Percentiles rank a stretch among this genome's conserved stretches.
phyloP scores from a whole-genome alignment of 352 stramenopile genomes.

The Globisporangium abappressorium region DNA sequence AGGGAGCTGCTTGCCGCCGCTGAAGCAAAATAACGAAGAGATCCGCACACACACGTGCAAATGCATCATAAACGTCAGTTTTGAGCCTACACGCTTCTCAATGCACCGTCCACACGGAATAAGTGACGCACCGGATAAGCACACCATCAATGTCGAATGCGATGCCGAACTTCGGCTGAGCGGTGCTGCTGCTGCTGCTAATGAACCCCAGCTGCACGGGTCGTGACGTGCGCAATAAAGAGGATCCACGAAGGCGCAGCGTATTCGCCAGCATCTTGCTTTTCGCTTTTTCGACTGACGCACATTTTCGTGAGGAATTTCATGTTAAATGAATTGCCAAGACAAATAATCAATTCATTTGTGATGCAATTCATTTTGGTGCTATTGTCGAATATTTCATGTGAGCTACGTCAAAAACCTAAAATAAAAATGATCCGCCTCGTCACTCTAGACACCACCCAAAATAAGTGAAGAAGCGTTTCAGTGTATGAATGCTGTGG shows the following conservation, averaged over 20 bases:
- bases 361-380: not conserved
- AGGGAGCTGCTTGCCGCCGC: constrained; percentile 69
- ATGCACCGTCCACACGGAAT: not conserved
- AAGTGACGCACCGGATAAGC: constrained; percentile 62
- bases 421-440: not conserved
- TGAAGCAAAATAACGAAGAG: constrained; percentile 9
- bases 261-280: constrained; percentile 1
- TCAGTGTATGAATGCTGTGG: not conserved
- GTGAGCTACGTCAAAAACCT: not conserved
- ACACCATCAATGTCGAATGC: constrained; percentile 93
- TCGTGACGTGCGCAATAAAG: not conserved
- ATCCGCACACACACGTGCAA: not conserved
- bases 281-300: not conserved
- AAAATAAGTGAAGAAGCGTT: not conserved
- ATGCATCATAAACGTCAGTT: not conserved
- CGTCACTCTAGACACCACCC: not conserved
- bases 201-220: not conserved
- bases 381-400: not conserved
- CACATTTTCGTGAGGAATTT: not conserved
- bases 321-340: not conserved
- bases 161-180: constrained; percentile 59
- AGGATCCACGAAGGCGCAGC: not conserved
- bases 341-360: not conserved
- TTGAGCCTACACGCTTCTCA: not conserved
- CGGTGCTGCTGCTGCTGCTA: constrained; percentile 2